These are phyloP conservation scores for Leptoxyphium fumago DNA, from an alignment of 2,329 filamentous ascomycete species.

Conservation along the genomic window DNA sequence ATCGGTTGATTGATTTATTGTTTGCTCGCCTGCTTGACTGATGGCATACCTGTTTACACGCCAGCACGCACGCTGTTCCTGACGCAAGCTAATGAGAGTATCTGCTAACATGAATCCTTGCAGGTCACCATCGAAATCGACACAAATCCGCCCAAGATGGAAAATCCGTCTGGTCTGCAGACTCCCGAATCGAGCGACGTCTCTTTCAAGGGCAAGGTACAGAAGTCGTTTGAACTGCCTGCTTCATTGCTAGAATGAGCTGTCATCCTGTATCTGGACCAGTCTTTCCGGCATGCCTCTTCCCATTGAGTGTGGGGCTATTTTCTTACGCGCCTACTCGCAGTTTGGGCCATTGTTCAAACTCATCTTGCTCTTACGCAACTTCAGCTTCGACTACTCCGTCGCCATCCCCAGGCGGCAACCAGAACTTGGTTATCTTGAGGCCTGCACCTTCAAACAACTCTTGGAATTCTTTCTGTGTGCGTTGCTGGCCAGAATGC, in stretches of 20 bases:
- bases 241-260: constrained; percentile 22
- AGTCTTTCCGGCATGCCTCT: too few species aligned
- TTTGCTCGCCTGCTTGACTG: too few species aligned
- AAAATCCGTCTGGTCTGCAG: constrained; percentile 17
- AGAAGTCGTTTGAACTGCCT: constrained; percentile 21
- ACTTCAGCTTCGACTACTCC: constrained; percentile 6
- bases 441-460: constrained; percentile 2
- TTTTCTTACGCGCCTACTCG: too few species aligned
- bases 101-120: not conserved
- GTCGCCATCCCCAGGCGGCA: constrained; percentile 6
- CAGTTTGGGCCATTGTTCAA: too few species aligned
- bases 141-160: constrained; percentile 29
- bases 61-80: too few species aligned
- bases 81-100: not conserved
- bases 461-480: constrained; percentile 1
- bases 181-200: constrained; percentile 13
- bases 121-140: constrained; percentile 37
- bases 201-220: constrained; percentile 17
- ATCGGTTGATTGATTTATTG: too few species aligned
- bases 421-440: constrained; percentile 4
- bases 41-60: too few species aligned
- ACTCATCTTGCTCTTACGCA: not conserved
- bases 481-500: constrained; percentile 2
- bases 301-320: too few species aligned
- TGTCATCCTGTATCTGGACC: too few species aligned